phyloP scores from a whole-genome alignment of 2,329 filamentous ascomycete species.

The Xylaria hypoxylon region DNA sequence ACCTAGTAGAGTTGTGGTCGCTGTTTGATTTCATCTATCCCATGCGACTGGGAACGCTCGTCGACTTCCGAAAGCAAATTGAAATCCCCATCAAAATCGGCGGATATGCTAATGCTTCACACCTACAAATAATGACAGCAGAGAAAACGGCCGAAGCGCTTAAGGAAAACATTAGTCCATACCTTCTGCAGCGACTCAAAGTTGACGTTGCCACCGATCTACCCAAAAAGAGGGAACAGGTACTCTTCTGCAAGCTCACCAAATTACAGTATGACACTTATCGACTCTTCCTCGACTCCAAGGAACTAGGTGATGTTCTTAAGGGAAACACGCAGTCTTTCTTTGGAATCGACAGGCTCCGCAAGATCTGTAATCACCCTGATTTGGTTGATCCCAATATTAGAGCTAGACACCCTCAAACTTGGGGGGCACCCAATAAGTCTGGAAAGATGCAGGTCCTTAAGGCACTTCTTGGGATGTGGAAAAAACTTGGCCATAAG shows the following conservation, averaged over 20 bases:
- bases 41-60: constrained; percentile 91
- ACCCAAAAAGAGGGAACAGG: constrained; percentile 95
- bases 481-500: constrained; percentile 92
- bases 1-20: constrained; percentile 43
- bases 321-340: constrained; percentile 80
- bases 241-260: constrained; percentile 94
- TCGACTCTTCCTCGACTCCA: constrained; percentile 81
- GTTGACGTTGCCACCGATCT: constrained; percentile 93
- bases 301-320: constrained; percentile 87
- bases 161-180: constrained; percentile 93
- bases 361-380: constrained; percentile 98
- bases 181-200: constrained; percentile 91
- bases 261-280: constrained; percentile 83
- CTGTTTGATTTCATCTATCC: constrained; percentile 98
- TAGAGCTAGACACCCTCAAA: constrained; percentile 70
- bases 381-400: constrained; percentile 78
- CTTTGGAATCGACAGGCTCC: constrained; percentile 89
- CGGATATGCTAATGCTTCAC: constrained; percentile 94
- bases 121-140: constrained; percentile 92
- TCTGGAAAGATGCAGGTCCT: constrained; percentile 98
- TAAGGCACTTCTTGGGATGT: constrained; percentile 85
- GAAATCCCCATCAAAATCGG: constrained; percentile 94
- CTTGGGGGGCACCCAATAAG: constrained; percentile 80
- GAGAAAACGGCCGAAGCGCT: constrained; percentile 93
- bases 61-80: constrained; percentile 91